Evolutionary conservation across 1,284 basidiomycete genomes (phyloP).

Genomic region (Tausonia pullulans): DNA sequence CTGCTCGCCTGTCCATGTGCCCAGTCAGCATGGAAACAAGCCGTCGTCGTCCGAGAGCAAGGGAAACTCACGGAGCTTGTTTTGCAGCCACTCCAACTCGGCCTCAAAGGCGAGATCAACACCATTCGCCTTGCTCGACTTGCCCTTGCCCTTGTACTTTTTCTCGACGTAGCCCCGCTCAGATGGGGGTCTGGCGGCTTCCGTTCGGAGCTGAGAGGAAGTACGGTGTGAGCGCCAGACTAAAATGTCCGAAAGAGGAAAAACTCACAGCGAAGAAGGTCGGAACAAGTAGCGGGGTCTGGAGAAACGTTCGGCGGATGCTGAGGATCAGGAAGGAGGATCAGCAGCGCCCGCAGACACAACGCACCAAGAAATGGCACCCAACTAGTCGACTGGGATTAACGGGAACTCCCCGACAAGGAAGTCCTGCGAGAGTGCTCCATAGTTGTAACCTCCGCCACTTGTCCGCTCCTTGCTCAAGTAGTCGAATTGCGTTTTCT

Average conservation of each 20-base stretch:
- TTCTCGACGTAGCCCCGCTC: background rate
- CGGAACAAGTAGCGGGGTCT: slow-evolving; percentile 1
- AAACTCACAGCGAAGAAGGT: background rate
- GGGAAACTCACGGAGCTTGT: slow-evolving; percentile 17
- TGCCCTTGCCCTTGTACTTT: slow-evolving; percentile 22
- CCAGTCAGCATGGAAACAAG: background rate
- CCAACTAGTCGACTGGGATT: too few relatives aligned
- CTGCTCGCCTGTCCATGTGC: slow-evolving; percentile 20
- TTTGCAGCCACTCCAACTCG: slow-evolving; percentile 40
- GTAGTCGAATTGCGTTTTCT: background rate
- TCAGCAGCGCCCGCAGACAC: too few relatives aligned
- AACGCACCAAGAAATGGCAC: too few relatives aligned
- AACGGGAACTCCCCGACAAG: background rate
- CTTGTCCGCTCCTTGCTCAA: background rate
- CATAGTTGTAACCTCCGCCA: background rate
- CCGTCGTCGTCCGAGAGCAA: too few relatives aligned
- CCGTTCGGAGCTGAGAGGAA: background rate
- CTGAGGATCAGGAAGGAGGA: background rate
- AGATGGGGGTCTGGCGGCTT: background rate
- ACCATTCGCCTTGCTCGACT: slow-evolving; percentile 31
- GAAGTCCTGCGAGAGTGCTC: slow-evolving; percentile 1
- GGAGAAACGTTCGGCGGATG: background rate
- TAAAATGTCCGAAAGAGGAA: background rate
- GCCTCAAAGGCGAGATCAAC: slow-evolving; percentile 32
- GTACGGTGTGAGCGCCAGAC: background rate